phyloP scores from a whole-genome alignment of 73 alveolate species.

The Effrenium voratum region DNA sequence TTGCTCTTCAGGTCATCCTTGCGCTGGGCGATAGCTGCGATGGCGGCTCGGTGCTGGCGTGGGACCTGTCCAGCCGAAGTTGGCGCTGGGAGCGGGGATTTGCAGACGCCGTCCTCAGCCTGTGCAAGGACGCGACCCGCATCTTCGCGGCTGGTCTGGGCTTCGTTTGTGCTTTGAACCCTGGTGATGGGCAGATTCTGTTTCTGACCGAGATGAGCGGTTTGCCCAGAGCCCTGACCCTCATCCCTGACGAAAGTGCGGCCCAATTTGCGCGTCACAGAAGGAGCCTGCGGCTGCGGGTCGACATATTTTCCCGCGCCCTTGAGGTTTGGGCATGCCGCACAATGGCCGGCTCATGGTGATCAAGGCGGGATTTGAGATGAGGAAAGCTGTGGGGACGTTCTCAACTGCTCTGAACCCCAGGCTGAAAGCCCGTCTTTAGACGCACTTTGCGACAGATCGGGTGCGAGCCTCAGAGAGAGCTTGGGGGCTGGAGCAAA shows the following conservation, averaged over 20 bases:
- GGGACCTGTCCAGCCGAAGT: not conserved
- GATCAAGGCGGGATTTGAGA: constrained; percentile 19
- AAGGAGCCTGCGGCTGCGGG: not conserved
- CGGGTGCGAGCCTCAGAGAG: too few species aligned
- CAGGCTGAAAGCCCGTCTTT: constrained; percentile 65
- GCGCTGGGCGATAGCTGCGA: constrained; percentile 29
- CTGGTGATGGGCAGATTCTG: not conserved
- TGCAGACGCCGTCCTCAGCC: not conserved
- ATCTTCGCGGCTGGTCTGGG: constrained; percentile 46
- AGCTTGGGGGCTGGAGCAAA: too few species aligned
- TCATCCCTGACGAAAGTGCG: too few species aligned
- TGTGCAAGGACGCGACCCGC: not conserved
- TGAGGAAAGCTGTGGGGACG: not conserved
- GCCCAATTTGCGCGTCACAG: not conserved
- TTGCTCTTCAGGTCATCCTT: not conserved
- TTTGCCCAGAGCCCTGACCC: constrained; percentile 46
- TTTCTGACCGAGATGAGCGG: constrained; percentile 18
- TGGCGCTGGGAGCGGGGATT: constrained; percentile 18
- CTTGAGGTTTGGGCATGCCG: constrained; percentile 49
- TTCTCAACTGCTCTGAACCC: not conserved
- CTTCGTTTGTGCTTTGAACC: constrained; percentile 17
- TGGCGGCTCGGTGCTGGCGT: not conserved
- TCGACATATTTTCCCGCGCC: not conserved
- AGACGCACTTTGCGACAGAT: constrained; percentile 12
- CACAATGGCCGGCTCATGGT: constrained; percentile 65